A percentile compares a stretch with the other conserved stretches of the same genome.
phyloP scores from a whole-genome alignment of 2,329 filamentous ascomycete species.

The Biscogniauxia sp. region DNA sequence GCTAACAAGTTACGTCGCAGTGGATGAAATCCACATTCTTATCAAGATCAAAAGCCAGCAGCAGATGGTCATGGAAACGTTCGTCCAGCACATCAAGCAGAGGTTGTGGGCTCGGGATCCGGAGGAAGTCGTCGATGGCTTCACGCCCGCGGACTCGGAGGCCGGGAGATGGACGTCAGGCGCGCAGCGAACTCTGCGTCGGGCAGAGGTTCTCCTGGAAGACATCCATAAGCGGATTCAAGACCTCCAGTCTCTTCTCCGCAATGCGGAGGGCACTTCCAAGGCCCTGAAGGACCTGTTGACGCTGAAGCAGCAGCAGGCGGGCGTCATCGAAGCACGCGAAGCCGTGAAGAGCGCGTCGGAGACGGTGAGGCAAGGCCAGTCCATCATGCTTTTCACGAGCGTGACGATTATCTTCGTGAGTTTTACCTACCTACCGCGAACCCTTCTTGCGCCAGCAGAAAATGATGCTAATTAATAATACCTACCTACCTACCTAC shows the following conservation, averaged over 20 bases:
- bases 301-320: constrained; percentile 34
- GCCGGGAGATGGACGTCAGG: background rate
- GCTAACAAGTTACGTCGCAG: background rate
- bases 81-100: constrained; percentile 1
- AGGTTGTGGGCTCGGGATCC: background rate
- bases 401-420: constrained; percentile 35
- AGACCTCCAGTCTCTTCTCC: background rate
- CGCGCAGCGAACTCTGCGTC: background rate
- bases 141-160: background rate
- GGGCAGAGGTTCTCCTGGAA: background rate
- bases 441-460: no score
- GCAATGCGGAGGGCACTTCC: background rate
- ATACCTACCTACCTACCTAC: no score
- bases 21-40: constrained; percentile 34
- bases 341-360: constrained; percentile 26
- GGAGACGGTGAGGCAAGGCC: constrained; percentile 30
- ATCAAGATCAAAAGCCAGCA: constrained; percentile 27
- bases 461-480: background rate
- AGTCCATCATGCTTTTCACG: constrained; percentile 34
- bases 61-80: constrained; percentile 4
- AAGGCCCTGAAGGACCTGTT: constrained; percentile 23
- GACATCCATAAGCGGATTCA: background rate
- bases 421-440: constrained; percentile 4
- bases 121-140: background rate
- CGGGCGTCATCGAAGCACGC: constrained; percentile 31